Base-by-base conservation (phyloP, 1,139 yeast species). In the Zygoascus sp. region DNA sequence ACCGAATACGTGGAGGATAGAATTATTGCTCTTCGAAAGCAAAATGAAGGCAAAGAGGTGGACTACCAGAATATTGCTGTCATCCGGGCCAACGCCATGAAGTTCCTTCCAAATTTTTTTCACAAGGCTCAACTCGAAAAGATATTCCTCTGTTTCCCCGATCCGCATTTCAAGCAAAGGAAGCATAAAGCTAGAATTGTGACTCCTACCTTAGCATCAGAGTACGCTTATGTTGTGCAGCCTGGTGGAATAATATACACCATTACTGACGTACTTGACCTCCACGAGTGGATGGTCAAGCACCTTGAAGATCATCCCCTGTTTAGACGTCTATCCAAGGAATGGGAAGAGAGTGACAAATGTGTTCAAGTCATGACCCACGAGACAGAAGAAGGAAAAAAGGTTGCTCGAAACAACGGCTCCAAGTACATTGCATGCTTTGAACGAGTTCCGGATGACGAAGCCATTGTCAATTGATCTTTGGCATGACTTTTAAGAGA, bases 111-210 rank as follows among this genome's bases (percentile, higher is more conserved):
- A 27, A 92, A 92, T 65, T 92, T 94, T 65, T 92, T 94, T 69
- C 72, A 75, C 48, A 82, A 83, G 65, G 81, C 82, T 5, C 75
- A 68, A 65, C 72, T 92, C 46, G 79, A 83, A 34, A 92, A 92
- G 72, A 86, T 92, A 80, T 92, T 92, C 68, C 92, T 94, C 71
- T 94, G 98, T 67, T 92, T 92, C 76, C 99, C 99, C 16, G 99
- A 92, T 67, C 99, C 99, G 11, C 98, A 94, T 66, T 92, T 92
- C 73, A 92, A 92, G 64, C 96, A 88, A 66, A 77, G 98, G 60
- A 92, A 92, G 65, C 98, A 94, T 68, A 92, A 92, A 72, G 97
- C 97, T 7, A 77, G 99, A 72, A 92, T 92, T 59, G 80, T 92
- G 55, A 90, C 98, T 51, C 82, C 80, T 51, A 92, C 97, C 1